phyloP scores from a whole-genome alignment of 108 stramenopile genomes.

The Skeletonema marinoi region DNA sequence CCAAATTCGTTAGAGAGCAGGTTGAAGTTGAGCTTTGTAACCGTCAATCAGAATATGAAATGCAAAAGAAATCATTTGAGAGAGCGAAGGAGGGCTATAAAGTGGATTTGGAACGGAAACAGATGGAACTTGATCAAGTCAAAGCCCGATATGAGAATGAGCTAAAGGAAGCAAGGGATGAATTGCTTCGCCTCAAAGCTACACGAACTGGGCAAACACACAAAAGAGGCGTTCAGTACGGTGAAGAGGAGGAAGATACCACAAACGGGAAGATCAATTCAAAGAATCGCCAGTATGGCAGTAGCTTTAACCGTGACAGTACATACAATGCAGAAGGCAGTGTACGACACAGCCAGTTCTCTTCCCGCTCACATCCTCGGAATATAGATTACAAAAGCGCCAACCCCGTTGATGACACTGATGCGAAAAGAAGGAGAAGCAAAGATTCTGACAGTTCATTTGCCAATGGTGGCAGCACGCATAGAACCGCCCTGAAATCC shows the following conservation, averaged over 20 bases:
- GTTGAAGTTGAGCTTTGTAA: slow-evolving; percentile 19
- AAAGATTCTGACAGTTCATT: background rate
- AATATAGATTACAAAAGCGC: slow-evolving; percentile 6
- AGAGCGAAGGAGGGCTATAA: slow-evolving; percentile 30
- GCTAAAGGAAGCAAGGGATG: slow-evolving; percentile 5
- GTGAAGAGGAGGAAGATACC: background rate
- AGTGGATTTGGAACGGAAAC: slow-evolving; percentile 1
- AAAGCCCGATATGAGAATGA: slow-evolving; percentile 16
- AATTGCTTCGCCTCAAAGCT: background rate
- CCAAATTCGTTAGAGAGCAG: slow-evolving; percentile 11
- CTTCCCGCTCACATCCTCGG: background rate
- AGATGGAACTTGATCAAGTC: slow-evolving; percentile 12
- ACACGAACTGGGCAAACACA: background rate
- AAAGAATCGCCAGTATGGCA: background rate
- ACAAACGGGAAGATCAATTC: background rate
- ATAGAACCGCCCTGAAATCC: background rate
- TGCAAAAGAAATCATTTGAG: slow-evolving; percentile 24
- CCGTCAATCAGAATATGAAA: slow-evolving; percentile 30
- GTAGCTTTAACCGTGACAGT: background rate
- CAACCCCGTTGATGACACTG: background rate
- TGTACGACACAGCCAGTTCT: background rate
- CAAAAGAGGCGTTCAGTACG: background rate
- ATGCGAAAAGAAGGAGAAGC: background rate
- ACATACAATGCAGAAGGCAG: background rate
- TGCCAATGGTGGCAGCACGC: background rate